Evolutionary conservation across 208 protist genomes (phyloP), one percentile per base, ranked within the genome.

Genomic region (Wallacemonas sp.): DNA sequence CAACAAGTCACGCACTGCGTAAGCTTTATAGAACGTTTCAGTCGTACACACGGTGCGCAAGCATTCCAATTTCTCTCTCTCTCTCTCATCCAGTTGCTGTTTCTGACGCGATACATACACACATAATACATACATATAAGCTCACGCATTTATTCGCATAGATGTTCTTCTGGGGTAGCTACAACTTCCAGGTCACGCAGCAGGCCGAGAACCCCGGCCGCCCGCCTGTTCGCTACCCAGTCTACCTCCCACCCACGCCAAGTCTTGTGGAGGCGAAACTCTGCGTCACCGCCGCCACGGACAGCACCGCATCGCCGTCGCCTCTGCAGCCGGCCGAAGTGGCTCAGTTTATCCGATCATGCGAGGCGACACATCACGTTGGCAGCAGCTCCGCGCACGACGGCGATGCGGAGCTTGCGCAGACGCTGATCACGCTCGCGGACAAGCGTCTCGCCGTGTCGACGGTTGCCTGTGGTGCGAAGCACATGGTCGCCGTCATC

Each of bases 121-220:
- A 19, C 27, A 63, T n/a, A 38, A 19, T 32, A 41, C 14, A 41
- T 41, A 38, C 12, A 61, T 21, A 39, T 8, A 46, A 12, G 33
- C 41, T 19, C 41, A 41, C 9, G 12, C 12, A 8, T 0, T 16
- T 47, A 67, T n/a, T 38, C 43, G 39, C 61, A 67, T 23, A 67
- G 4, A 94, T 94, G 88, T 94, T 92, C 46, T 92, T 94, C 64
- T 94, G 88, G 85, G 88, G 88, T 24, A 81, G 80, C 72, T 94
- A 92, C 76, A 90, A 83, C 65, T 94, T 94, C 67, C 71, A 85
- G 36, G 75, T 75, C 41, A 65, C 78, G 33, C 80, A 83, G 56
- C 68, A 73, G 69, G 34, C 61, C 34, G 82, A 88, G 63, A 47
- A 80, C 60, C 52, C 62, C 0, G 72, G 78, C 26, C 67, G 76